Evolutionary conservation across 352 stramenopile species (phyloP).

Genomic region (Pythium chondricola): DNA sequence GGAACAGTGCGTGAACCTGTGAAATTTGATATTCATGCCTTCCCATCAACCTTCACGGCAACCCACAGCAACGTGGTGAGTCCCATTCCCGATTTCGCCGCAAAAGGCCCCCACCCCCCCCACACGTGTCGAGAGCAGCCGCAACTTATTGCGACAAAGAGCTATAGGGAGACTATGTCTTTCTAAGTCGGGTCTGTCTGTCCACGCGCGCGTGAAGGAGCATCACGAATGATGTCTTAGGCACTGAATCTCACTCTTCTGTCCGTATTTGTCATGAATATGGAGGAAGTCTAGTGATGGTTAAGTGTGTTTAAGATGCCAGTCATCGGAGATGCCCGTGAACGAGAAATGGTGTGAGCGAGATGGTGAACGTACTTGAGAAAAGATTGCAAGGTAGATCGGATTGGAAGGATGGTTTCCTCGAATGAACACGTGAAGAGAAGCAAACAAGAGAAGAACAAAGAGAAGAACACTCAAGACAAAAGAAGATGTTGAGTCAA

Average conservation of each 20-base stretch:
- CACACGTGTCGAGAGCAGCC: slow-evolving; percentile 38
- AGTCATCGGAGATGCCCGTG: neutral
- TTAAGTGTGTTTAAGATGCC: neutral
- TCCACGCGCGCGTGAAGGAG: slow-evolving; percentile 34
- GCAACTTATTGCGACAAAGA: slow-evolving; percentile 70
- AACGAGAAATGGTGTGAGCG: slow-evolving; percentile 46
- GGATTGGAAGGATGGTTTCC: slow-evolving; percentile 80
- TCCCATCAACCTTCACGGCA: slow-evolving; percentile 2
- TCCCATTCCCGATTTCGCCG: slow-evolving; percentile 65
- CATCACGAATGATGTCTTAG: slow-evolving; percentile 75
- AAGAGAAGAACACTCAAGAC: slow-evolving; percentile 24
- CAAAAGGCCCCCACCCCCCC: slow-evolving; percentile 51
- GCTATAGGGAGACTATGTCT: slow-evolving; percentile 82
- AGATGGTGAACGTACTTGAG: slow-evolving; percentile 62
- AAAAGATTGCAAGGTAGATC: slow-evolving; percentile 73
- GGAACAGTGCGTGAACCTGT: slow-evolving; percentile 9
- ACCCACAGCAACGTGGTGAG: too few species aligned
- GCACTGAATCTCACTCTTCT: slow-evolving; percentile 36
- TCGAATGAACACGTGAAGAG: slow-evolving; percentile 60
- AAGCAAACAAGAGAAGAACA: slow-evolving; percentile 53
- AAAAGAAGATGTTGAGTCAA: slow-evolving; percentile 51
- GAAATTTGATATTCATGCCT: slow-evolving; percentile 11
- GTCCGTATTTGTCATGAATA: slow-evolving; percentile 49
- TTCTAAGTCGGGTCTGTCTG: slow-evolving; percentile 83
- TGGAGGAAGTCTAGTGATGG: slow-evolving; percentile 5